Base-by-base conservation (phyloP, 2,329 filamentous ascomycete genomes). In the Talaromyces verruculosus region DNA sequence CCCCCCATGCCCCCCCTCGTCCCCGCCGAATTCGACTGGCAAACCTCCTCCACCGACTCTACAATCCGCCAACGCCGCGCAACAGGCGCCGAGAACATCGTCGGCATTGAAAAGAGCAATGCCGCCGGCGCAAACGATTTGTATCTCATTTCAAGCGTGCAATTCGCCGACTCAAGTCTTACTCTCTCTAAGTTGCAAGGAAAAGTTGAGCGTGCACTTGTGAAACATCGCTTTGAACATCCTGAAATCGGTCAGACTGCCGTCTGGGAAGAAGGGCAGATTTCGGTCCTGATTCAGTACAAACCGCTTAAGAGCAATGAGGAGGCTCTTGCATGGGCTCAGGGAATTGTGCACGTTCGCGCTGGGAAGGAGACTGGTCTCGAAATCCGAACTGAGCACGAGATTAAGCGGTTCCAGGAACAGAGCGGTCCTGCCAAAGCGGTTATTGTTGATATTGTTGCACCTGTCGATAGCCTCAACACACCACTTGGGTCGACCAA, bases 1-100 rank as follows among this genome's bases (percentile, higher is more conserved):
- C 69, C 64, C n/a, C 64, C 64, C 53, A n/a, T 65, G 35, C 70
- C 64, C 4, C 57, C 57, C 60, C 45, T 65, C n/a, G 33, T 65
- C 11, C 17, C 35, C 8, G 64, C 53, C n/a, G 25, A 55, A 17
- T 55, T 25, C 19, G 35, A 51, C 35, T 65, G 64, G 64, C 19
- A 65, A 30, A 35, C 45, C 19, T 35, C 57, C 28, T 15, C 49
- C 13, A 57, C 47, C 25, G 64, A 65, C 13, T 11, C 64, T n/a
- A 19, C 64, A 37, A 25, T 57, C 41, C 51, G 17, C 25, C 58
- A 65, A 28, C 64, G 64, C 43, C 64, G 60, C 25, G 58, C 35
- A 15, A 19, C 4, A 28, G 64, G 64, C 11, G 59, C 58, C n/a
- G 64, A 65, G 15, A 30, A 2, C n/a, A 57, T 65, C n/a, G 64